These are phyloP conservation scores for Coemansia sp. DNA, from an alignment of 371 early-diverging fungal species.

Conservation along the genomic window DNA sequence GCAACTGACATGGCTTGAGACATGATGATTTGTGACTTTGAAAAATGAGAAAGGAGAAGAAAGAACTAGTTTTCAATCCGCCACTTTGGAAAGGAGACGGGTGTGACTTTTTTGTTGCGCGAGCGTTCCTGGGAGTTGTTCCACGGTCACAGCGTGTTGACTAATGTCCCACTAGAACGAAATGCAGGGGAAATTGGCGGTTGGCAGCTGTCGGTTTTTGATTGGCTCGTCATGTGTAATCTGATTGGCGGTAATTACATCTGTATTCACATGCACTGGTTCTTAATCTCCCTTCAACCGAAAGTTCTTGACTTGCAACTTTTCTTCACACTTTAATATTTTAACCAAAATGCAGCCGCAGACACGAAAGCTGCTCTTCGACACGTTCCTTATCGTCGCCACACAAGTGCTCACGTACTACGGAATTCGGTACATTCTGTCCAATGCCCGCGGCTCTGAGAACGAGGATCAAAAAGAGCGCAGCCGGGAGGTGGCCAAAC, in stretches of 20 bases:
- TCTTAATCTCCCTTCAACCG: not conserved
- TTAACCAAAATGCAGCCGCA: slow-evolving; percentile 47
- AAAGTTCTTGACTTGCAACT: not conserved
- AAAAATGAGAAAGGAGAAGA: not conserved
- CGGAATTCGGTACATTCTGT: slow-evolving; percentile 51
- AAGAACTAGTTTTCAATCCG: no score
- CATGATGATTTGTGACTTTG: slow-evolving; percentile 3
- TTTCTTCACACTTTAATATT: not conserved
- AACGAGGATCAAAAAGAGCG: slow-evolving; percentile 47
- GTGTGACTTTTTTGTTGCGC: not conserved
- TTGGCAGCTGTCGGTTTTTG: slow-evolving; percentile 6
- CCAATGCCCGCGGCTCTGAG: slow-evolving; percentile 33
- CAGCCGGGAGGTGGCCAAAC: slow-evolving; percentile 37
- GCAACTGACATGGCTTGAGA: slow-evolving; percentile 14
- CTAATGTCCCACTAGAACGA: not conserved
- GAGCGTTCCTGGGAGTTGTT: not conserved
- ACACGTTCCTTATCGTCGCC: slow-evolving; percentile 43
- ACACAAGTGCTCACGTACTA: slow-evolving; percentile 54
- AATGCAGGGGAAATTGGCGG: not conserved
- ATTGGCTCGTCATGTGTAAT: not conserved
- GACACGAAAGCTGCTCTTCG: slow-evolving; percentile 46
- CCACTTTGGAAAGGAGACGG: not conserved
- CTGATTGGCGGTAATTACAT: not conserved
- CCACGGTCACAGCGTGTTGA: not conserved
- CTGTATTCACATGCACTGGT: not conserved